A percentile compares a stretch with the other conserved stretches of the same genome.
These are phyloP conservation scores for Candida gorgasii DNA, from an alignment of 805 yeast species.

Conservation along the genomic window DNA sequence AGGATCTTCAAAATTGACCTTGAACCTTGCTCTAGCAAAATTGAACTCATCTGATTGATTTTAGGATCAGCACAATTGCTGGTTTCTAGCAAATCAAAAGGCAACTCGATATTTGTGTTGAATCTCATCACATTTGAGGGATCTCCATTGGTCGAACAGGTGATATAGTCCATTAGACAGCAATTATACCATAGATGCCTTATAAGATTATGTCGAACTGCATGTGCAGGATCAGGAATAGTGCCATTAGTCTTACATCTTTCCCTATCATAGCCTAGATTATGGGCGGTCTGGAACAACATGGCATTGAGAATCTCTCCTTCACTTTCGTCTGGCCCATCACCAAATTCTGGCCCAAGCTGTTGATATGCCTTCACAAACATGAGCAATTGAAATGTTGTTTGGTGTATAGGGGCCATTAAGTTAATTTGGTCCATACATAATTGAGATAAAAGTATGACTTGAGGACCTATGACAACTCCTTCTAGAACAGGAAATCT, in stretches of 20 bases:
- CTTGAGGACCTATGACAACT: constrained; percentile 30
- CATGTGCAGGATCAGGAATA: constrained; percentile 43
- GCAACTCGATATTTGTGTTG: constrained; percentile 28
- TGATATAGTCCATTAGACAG: constrained; percentile 25
- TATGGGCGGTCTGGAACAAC: constrained; percentile 64
- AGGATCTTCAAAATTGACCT: constrained; percentile 1
- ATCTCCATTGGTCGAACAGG: constrained; percentile 32
- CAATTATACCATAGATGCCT: constrained; percentile 38
- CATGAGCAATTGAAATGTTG: constrained; percentile 54
- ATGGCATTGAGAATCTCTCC: constrained; percentile 57
- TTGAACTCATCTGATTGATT: not conserved
- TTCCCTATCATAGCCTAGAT: constrained; percentile 68
- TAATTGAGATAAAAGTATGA: constrained; percentile 29
- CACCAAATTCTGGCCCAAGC: constrained; percentile 56
- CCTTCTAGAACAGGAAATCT: constrained; percentile 28
- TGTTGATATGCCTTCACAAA: constrained; percentile 50
- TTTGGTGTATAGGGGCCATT: constrained; percentile 43
- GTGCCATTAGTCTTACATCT: too few relatives aligned
- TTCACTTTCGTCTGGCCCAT: constrained; percentile 57
- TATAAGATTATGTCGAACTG: constrained; percentile 23
- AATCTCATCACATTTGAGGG: constrained; percentile 32
- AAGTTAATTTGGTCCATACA: constrained; percentile 38
- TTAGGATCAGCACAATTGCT: not conserved
- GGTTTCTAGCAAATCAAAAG: constrained; percentile 12
- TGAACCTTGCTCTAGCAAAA: not conserved